phyloP scores from a whole-genome alignment of 176 grass and related monocot species.

The Elymus sibiricus region DNA sequence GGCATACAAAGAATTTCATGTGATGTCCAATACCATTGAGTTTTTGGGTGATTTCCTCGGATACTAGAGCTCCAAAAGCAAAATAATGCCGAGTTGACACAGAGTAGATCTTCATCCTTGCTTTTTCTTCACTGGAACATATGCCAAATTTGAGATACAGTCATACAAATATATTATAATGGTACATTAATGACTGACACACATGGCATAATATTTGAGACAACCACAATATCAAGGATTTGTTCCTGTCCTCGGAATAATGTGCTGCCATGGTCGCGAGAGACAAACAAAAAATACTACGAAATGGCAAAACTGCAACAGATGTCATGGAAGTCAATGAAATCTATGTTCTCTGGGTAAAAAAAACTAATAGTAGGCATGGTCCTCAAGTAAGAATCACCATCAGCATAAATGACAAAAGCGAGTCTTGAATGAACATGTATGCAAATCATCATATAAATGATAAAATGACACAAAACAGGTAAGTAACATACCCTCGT shows the following conservation, averaged over 20 bases:
- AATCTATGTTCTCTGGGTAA: not conserved
- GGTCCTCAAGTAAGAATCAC: not conserved
- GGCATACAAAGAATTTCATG: not conserved
- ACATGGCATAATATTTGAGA: not conserved
- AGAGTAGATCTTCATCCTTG: slow-evolving; percentile 81
- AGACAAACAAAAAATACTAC: not conserved
- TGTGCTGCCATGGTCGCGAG: not conserved
- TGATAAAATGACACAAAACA: no score
- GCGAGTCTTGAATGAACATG: no score
- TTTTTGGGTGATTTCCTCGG: slow-evolving; percentile 74
- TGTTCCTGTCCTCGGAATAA: no score
- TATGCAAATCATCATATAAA: no score
- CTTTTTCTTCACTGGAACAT: slow-evolving; percentile 72
- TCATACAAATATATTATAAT: not conserved
- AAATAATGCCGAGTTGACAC: slow-evolving; percentile 89
- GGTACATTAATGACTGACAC: not conserved
- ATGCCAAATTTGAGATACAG: not conserved
- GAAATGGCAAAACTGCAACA: no score
- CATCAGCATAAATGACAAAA: no score
- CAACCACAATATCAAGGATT: not conserved
- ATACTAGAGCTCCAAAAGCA: slow-evolving; percentile 77
- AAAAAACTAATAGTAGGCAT: not conserved
- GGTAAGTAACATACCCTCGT: no score
- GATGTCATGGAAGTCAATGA: not conserved
- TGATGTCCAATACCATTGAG: slow-evolving; percentile 48